Evolutionary conservation across 2,329 filamentous ascomycete genomes (phyloP).

Genomic region (Beauveria varroae): DNA sequence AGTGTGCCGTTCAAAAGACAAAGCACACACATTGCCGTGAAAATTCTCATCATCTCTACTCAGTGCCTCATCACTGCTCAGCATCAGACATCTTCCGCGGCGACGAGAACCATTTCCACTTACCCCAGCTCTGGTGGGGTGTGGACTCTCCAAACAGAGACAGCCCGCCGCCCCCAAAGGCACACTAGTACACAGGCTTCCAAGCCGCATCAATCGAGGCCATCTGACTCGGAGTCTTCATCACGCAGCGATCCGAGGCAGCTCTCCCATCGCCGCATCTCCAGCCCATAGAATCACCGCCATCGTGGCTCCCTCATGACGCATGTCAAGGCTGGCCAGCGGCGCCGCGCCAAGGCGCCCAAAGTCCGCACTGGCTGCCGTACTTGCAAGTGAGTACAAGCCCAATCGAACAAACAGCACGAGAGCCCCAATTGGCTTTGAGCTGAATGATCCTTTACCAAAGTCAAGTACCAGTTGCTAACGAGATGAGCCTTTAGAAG

Average conservation of each 20-base stretch:
- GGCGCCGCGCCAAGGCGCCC: constrained; percentile 12
- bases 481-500: background rate
- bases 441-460: background rate
- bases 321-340: constrained; percentile 13
- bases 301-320: constrained; percentile 10
- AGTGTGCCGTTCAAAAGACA: too few relatives aligned
- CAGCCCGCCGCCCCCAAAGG: background rate
- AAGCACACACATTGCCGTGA: too few relatives aligned
- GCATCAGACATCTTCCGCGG: background rate
- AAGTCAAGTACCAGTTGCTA: background rate
- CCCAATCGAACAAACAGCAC: too few relatives aligned
- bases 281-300: background rate
- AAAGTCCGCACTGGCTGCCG: constrained; percentile 12
- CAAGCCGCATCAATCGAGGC: too few relatives aligned
- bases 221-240: background rate
- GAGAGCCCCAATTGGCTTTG: background rate
- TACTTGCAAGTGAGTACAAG: constrained; percentile 11
- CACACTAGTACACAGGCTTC: background rate
- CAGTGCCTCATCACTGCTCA: background rate
- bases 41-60: background rate
- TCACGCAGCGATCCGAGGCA: background rate
- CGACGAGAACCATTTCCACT: background rate
- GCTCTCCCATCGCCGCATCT: background rate
- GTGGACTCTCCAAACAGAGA: background rate
- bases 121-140: background rate